Evolutionary conservation across 2,329 filamentous ascomycete genomes (phyloP).

Genomic region (Beauveria bassiana): DNA sequence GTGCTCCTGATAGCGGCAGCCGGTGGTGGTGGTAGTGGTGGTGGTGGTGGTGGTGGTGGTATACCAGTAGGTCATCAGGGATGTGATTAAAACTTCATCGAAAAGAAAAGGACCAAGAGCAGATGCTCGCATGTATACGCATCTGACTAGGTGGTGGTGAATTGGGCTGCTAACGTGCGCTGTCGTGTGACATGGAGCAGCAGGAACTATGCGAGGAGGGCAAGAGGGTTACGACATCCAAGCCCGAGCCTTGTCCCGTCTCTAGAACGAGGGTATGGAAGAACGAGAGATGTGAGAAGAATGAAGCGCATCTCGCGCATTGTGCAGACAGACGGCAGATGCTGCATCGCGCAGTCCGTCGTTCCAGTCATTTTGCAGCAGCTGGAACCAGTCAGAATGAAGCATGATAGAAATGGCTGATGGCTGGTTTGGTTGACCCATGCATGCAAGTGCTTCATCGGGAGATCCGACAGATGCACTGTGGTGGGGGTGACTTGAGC

Average conservation of each 20-base stretch:
- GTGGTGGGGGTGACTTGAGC: background rate
- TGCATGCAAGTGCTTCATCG: constrained; percentile 6
- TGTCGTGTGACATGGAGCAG: constrained; percentile 1
- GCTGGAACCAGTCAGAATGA: background rate
- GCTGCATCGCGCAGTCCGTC: background rate
- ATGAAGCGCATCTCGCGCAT: background rate
- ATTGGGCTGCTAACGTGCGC: background rate
- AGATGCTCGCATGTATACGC: background rate
- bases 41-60: background rate
- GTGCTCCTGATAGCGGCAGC: background rate
- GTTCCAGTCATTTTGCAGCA: background rate
- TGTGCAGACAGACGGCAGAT: background rate
- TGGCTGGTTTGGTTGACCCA: background rate
- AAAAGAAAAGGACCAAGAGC: background rate
- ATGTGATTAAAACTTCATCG: background rate
- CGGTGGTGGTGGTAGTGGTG: background rate
- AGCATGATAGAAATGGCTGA: no score
- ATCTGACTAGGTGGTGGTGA: background rate
- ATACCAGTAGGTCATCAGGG: background rate
- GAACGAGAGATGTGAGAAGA: background rate
- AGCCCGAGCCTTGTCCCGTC: background rate
- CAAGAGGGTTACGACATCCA: background rate
- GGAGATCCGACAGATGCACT: constrained; percentile 6
- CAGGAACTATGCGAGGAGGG: background rate
- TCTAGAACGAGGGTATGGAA: background rate